These are phyloP conservation scores for Keqinozyma sinolaborantium DNA, from an alignment of 1,139 yeast genomes.

Conservation along the genomic window DNA sequence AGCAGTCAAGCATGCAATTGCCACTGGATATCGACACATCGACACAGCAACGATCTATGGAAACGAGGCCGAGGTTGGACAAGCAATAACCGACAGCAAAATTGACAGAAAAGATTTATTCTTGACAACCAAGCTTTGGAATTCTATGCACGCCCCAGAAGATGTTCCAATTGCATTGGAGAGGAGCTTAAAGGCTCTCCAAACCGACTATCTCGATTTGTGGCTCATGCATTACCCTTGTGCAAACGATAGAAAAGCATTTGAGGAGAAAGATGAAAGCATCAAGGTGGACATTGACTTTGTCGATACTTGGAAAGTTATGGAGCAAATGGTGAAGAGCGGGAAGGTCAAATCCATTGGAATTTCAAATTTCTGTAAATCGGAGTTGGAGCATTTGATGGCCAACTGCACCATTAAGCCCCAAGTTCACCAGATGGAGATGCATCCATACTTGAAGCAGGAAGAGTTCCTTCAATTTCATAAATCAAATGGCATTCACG, in stretches of 20 bases:
- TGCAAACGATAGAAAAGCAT: constrained; percentile 7
- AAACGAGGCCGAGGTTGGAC: constrained; percentile 64
- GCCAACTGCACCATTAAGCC: constrained; percentile 30
- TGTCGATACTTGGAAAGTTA: constrained; percentile 60
- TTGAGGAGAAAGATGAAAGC: constrained; percentile 4
- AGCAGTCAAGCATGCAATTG: constrained; percentile 26
- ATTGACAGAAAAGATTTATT: constrained; percentile 64
- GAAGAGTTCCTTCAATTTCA: constrained; percentile 3
- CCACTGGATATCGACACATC: constrained; percentile 71
- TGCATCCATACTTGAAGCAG: constrained; percentile 4
- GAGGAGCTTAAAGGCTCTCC: constrained; percentile 54
- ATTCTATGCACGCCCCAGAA: constrained; percentile 44
- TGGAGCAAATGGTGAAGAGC: constrained; percentile 49
- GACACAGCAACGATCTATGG: constrained; percentile 68
- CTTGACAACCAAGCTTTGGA: constrained; percentile 75
- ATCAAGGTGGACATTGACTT: constrained; percentile 5
- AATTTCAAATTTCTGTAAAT: constrained; percentile 27
- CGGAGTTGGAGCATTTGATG: constrained; percentile 33
- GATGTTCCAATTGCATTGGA: constrained; percentile 53
- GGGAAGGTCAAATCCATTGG: constrained; percentile 72
- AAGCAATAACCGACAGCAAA: constrained; percentile 56
- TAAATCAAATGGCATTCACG: constrained; percentile 3
- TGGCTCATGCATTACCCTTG: constrained; percentile 76
- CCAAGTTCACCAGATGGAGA: constrained; percentile 4
- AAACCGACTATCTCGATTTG: constrained; percentile 71